Evolutionary conservation across 2,329 filamentous ascomycete species (phyloP).

Genomic region (Monosporascus ibericus): DNA sequence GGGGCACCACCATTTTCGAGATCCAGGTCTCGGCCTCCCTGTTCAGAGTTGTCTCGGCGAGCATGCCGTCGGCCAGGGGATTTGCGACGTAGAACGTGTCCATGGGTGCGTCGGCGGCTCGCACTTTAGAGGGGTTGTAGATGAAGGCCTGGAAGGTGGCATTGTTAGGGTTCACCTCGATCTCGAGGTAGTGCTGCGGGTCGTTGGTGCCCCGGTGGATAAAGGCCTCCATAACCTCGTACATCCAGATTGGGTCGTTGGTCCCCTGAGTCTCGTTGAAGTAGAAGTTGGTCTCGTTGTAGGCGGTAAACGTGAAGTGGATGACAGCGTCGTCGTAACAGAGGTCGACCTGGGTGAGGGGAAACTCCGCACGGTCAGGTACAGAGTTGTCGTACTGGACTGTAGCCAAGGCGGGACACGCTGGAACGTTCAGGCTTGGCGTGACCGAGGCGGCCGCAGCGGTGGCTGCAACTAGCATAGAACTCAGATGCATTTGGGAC

Average conservation of each 20-base stretch:
- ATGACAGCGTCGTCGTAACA: conserved; percentile 39
- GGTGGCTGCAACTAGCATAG: neutral
- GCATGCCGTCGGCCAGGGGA: conserved; percentile 35
- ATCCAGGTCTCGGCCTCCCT: conserved; percentile 30
- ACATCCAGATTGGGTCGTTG: conserved; percentile 42
- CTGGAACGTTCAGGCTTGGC: conserved; percentile 30
- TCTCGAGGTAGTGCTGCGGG: conserved; percentile 44
- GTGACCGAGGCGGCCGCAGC: conserved; percentile 1
- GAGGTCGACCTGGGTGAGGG: conserved; percentile 37
- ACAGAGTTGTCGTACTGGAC: conserved; percentile 35
- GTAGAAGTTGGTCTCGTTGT: conserved; percentile 40
- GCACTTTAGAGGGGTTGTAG: conserved; percentile 43
- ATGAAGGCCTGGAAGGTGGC: conserved; percentile 45
- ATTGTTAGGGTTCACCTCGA: conserved; percentile 45
- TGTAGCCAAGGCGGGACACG: conserved; percentile 30
- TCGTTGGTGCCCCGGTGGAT: conserved; percentile 38
- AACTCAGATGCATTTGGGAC: neutral
- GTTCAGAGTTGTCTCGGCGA: conserved; percentile 33
- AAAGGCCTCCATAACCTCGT: conserved; percentile 47
- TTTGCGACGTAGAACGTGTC: conserved; percentile 36
- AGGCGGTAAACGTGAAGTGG: conserved; percentile 36
- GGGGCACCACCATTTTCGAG: conserved; percentile 35
- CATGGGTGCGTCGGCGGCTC: conserved; percentile 33
- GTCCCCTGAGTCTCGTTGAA: conserved; percentile 35
- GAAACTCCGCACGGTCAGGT: conserved; percentile 34